These are phyloP conservation scores for Rhodosporidiobolus sp. DNA, from an alignment of 768 basidiomycete species.

Conservation along the genomic window DNA sequence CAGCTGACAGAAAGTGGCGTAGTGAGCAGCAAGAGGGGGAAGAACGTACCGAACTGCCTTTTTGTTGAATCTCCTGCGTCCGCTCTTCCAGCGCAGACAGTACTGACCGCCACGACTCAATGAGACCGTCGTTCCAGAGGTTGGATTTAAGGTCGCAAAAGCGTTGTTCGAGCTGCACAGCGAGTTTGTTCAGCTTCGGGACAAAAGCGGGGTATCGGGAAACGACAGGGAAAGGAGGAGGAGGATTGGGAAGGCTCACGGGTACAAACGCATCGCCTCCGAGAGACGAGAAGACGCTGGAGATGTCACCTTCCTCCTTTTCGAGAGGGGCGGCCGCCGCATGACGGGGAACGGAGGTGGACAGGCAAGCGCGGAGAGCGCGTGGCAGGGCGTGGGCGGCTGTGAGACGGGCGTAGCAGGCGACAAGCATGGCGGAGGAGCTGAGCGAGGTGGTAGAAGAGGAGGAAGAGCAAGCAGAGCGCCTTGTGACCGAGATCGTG, in stretches of 20 bases:
- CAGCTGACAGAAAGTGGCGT: too few species aligned
- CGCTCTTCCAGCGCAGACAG: slow-evolving; percentile 55
- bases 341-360: background rate
- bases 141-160: slow-evolving; percentile 63
- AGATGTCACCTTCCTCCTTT: slow-evolving; percentile 52
- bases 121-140: slow-evolving; percentile 49
- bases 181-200: too few species aligned
- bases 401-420: background rate
- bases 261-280: slow-evolving; percentile 49
- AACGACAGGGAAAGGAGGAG: background rate
- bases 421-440: background rate
- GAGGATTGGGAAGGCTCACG: background rate
- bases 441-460: background rate
- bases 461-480: background rate
- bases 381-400: background rate
- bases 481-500: too few species aligned
- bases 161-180: slow-evolving; percentile 54
- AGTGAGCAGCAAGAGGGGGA: background rate
- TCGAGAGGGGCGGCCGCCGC: background rate
- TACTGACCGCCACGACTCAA: slow-evolving; percentile 60
- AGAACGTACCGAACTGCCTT: slow-evolving; percentile 35
- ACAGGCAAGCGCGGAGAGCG: background rate
- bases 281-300: slow-evolving; percentile 55
- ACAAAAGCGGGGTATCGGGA: too few species aligned
- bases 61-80: slow-evolving; percentile 55